A percentile compares a stretch with the other conserved stretches of the same genome.
Conservation (phyloP, 805 yeast species). For the Vanderwaltozyma tropicalis region DNA sequence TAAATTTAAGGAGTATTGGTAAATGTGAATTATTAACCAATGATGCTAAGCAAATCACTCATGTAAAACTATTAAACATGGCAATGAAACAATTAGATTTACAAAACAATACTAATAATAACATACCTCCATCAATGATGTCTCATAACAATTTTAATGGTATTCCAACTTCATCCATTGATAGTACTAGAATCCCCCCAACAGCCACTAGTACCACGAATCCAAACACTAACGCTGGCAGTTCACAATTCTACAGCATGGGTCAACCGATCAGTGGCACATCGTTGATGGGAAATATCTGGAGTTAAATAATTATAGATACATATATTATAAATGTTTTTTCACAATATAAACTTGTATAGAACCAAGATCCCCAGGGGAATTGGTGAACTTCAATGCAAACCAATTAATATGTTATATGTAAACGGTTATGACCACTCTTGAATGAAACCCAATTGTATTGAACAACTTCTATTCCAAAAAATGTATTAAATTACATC, state of each 20-base stretch:
- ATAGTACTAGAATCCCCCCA: too few species aligned
- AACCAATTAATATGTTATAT: too few species aligned
- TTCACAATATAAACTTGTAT: too few species aligned
- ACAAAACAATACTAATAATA: neutral
- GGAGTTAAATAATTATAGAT: too few species aligned
- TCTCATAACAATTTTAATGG: neutral
- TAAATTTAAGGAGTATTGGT: conserved; percentile 13
- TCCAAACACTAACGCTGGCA: neutral
- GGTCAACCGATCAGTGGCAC: conserved; percentile 5
- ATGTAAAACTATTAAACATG: conserved; percentile 10
- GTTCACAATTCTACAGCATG: conserved; percentile 5
- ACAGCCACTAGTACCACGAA: neutral
- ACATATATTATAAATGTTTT: too few species aligned
- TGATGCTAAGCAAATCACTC: conserved; percentile 16
- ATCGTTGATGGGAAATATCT: conserved; percentile 10
- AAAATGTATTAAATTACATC: too few species aligned
- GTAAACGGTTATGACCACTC: too few species aligned
- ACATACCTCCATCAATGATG: neutral
- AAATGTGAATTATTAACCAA: conserved; percentile 16
- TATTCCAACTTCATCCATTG: neutral
- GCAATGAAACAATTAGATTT: neutral
- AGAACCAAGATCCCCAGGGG: too few species aligned
- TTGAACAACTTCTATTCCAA: too few species aligned
- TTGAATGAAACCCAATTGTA: too few species aligned
- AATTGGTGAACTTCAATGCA: too few species aligned